Percentiles rank a stretch among this genome's conserved stretches.
Conservation (phyloP, 2,329 filamentous ascomycete genomes). For the Pleomassaria siparia region DNA sequence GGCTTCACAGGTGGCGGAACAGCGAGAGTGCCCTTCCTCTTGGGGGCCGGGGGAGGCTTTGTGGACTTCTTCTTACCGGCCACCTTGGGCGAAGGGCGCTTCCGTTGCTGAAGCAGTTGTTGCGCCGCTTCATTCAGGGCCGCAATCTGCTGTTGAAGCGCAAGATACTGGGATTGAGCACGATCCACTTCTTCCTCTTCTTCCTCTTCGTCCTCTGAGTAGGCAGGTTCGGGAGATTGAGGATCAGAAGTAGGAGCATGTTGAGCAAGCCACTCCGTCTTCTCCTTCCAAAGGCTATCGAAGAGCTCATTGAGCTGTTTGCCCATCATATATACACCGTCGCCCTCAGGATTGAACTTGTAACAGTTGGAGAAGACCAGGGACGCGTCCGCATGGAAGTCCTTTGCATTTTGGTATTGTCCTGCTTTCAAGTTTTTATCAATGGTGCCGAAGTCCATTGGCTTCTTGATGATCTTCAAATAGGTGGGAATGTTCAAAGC, state of each 20-base stretch:
- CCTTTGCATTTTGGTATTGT: constrained; percentile 78
- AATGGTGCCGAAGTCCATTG: constrained; percentile 92
- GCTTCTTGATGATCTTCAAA: constrained; percentile 90
- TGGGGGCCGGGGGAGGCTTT: constrained; percentile 25
- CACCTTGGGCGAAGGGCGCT: constrained; percentile 58
- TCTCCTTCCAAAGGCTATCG: constrained; percentile 72
- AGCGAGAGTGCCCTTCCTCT: constrained; percentile 30
- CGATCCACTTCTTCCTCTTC: constrained; percentile 57
- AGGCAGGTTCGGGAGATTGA: constrained; percentile 67
- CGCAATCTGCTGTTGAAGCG: constrained; percentile 67
- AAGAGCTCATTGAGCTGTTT: constrained; percentile 75
- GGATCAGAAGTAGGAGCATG: constrained; percentile 68
- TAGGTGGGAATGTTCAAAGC: constrained; percentile 92
- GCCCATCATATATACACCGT: constrained; percentile 72
- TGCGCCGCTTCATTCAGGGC: constrained; percentile 67
- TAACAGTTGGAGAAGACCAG: constrained; percentile 88
- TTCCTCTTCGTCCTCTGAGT: constrained; percentile 69
- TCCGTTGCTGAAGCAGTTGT: constrained; percentile 48
- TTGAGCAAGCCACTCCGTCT: constrained; percentile 77
- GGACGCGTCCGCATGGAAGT: constrained; percentile 80
- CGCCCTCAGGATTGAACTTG: constrained; percentile 83
- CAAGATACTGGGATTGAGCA: constrained; percentile 48
- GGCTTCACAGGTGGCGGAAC: constrained; percentile 35
- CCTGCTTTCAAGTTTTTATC: constrained; percentile 73
- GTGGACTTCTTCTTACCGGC: constrained; percentile 50